Percentiles rank a stretch among this genome's conserved stretches.
These are phyloP conservation scores for Epichloe gansuensis DNA, from an alignment of 2,329 filamentous ascomycete genomes.

Conservation along the genomic window DNA sequence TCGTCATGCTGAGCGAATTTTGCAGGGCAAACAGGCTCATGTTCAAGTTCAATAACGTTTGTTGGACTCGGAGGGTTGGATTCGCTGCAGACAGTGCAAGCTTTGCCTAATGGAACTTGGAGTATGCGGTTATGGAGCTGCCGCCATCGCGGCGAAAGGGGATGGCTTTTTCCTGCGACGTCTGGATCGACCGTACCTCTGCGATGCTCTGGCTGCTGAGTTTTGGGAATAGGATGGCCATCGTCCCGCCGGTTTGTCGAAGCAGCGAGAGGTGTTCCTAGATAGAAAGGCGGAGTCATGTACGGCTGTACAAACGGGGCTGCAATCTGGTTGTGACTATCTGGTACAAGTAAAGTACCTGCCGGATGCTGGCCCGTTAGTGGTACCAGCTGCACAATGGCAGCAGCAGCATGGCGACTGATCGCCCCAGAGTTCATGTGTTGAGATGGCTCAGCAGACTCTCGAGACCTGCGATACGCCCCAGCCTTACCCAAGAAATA, in stretches of 20 bases:
- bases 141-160: slow-evolving; percentile 14
- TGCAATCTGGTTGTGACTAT: neutral
- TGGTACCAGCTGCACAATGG: neutral
- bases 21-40: neutral
- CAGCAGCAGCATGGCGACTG: neutral
- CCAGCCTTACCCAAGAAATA: slow-evolving; percentile 21
- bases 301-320: neutral
- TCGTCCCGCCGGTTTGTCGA: neutral
- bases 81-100: slow-evolving; percentile 22
- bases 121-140: slow-evolving; percentile 16
- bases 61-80: slow-evolving; percentile 11
- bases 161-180: neutral
- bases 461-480: neutral
- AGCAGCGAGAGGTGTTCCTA: neutral
- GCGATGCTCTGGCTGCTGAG: neutral
- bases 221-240: neutral
- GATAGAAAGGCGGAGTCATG: neutral
- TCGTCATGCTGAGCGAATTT: neutral
- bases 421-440: neutral
- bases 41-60: neutral
- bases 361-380: neutral
- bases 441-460: neutral
- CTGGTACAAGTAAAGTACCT: neutral
- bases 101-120: slow-evolving; percentile 19
- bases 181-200: neutral